Evolutionary conservation across 2,329 filamentous ascomycete species (phyloP).

Genomic region (Stylonectria norvegica): DNA sequence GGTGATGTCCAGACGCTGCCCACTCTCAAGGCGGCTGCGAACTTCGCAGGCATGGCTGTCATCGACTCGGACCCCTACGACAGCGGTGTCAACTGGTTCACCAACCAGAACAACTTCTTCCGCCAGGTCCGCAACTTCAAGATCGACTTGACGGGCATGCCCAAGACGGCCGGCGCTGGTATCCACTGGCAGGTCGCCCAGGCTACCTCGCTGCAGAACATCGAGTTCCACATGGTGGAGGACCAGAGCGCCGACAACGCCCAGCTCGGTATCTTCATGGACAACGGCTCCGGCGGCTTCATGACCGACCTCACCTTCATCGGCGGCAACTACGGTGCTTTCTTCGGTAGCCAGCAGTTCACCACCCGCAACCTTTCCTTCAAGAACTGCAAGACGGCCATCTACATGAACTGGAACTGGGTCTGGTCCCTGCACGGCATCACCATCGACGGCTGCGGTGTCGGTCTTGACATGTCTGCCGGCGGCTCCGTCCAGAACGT

Average conservation of each 20-base stretch:
- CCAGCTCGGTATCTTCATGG: too few species aligned
- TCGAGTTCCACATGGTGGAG: conserved; percentile 71
- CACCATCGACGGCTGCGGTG: conserved; percentile 67
- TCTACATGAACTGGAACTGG: conserved; percentile 94
- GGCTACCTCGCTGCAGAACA: conserved; percentile 76
- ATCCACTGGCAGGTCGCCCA: conserved; percentile 88
- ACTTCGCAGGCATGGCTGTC: conserved; percentile 81
- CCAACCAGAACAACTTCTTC: conserved; percentile 83
- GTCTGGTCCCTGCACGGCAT: conserved; percentile 76
- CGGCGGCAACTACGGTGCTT: conserved; percentile 73
- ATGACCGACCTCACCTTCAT: conserved; percentile 82
- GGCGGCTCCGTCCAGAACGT: conserved; percentile 67
- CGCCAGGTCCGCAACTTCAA: conserved; percentile 78
- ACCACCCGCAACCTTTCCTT: conserved; percentile 80
- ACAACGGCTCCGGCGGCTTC: conserved; percentile 79
- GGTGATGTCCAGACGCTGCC: conserved; percentile 73
- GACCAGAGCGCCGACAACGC: conserved; percentile 61
- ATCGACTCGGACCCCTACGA: conserved; percentile 87
- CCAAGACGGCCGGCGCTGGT: conserved; percentile 58
- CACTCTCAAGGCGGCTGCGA: conserved; percentile 67
- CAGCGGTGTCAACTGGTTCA: conserved; percentile 68
- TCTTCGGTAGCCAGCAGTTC: conserved; percentile 84
- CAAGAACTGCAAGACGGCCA: conserved; percentile 75
- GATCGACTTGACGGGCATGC: conserved; percentile 69
- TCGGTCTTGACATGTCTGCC: conserved; percentile 76